Conservation (phyloP, 2,329 filamentous ascomycete species). For the Pseudogymnoascus sp. region DNA sequence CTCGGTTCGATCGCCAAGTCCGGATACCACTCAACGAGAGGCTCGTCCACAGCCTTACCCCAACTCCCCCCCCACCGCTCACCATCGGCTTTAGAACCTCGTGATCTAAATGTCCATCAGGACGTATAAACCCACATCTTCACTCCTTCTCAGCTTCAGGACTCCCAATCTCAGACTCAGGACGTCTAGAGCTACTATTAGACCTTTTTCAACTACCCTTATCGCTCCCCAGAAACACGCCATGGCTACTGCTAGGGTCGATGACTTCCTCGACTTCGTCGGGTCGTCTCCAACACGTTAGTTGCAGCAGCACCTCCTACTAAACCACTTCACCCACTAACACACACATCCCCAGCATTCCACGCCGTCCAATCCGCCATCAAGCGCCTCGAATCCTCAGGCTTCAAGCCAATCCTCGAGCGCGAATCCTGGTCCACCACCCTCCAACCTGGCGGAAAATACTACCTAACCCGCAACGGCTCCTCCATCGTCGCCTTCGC, state of each 20-base stretch:
- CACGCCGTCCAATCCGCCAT: slow-evolving; percentile 81
- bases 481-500: slow-evolving; percentile 91
- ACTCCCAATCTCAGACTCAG: neutral
- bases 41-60: neutral
- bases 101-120: neutral
- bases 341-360: slow-evolving; percentile 56
- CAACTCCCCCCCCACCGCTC: neutral
- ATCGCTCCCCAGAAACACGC: slow-evolving; percentile 13
- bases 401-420: slow-evolving; percentile 84
- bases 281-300: slow-evolving; percentile 90
- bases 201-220: neutral
- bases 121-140: neutral
- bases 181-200: neutral
- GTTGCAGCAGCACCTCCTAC: slow-evolving; percentile 24
- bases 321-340: slow-evolving; percentile 19
- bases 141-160: neutral
- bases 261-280: slow-evolving; percentile 84
- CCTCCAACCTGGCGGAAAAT: slow-evolving; percentile 81
- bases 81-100: neutral
- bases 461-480: slow-evolving; percentile 89
- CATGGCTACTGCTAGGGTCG: slow-evolving; percentile 21
- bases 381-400: slow-evolving; percentile 67
- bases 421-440: slow-evolving; percentile 78
- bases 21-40: neutral
- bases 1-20: neutral